These are phyloP conservation scores for Bocquillonia castaneifolia DNA, from an alignment of 441 rosid species.

Conservation along the genomic window DNA sequence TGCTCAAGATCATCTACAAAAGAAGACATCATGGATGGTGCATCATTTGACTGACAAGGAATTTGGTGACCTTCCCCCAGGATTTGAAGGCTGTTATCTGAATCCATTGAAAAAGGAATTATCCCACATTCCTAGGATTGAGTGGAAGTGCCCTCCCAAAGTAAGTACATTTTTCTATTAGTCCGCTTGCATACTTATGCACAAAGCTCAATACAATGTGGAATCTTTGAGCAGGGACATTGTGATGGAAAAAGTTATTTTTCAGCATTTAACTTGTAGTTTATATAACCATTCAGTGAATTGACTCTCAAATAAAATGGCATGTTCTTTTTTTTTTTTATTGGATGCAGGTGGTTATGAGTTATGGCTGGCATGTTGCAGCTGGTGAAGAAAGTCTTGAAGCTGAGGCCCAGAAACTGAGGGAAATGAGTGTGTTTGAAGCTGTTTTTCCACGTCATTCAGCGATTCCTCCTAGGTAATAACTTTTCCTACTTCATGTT, in stretches of 20 bases:
- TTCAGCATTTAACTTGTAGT: background rate
- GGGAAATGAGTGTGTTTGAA: slow-evolving; percentile 80
- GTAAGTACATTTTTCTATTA: slow-evolving; percentile 29
- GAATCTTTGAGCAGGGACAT: background rate
- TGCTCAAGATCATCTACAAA: slow-evolving; percentile 24
- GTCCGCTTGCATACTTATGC: too few species aligned
- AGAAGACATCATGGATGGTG: slow-evolving; percentile 14
- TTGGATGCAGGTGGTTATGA: slow-evolving; percentile 47
- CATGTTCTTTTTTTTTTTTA: too few species aligned
- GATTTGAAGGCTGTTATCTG: slow-evolving; percentile 33
- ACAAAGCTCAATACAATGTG: background rate
- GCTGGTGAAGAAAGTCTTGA: slow-evolving; percentile 83
- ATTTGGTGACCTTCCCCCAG: slow-evolving; percentile 34
- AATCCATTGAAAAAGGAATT: slow-evolving; percentile 17
- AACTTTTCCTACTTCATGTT: background rate
- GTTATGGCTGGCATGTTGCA: slow-evolving; percentile 57
- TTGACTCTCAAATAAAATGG: background rate
- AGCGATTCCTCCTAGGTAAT: slow-evolving; percentile 68
- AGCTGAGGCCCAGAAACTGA: slow-evolving; percentile 49
- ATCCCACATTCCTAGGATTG: slow-evolving; percentile 27
- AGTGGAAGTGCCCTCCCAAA: slow-evolving; percentile 56
- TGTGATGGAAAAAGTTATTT: too few species aligned
- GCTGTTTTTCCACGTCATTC: slow-evolving; percentile 75
- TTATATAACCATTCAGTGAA: background rate
- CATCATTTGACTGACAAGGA: slow-evolving; percentile 17